Conservation (phyloP, 2,329 filamentous ascomycete species). For the Clonostachys byssicola region DNA sequence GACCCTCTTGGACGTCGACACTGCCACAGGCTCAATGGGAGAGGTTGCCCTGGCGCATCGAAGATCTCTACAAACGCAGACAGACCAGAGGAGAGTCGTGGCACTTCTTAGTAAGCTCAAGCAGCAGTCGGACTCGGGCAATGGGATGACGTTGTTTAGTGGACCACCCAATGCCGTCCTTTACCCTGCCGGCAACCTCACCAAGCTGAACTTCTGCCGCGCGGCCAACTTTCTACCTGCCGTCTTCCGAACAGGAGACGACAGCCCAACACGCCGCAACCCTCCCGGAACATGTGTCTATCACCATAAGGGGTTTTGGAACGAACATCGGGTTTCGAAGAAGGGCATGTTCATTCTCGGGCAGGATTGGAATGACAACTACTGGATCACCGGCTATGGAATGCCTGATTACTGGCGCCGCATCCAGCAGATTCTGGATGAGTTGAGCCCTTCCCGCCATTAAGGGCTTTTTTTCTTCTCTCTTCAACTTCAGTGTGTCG, state of each 20-base stretch:
- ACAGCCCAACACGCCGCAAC: conserved; percentile 5
- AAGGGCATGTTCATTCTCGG: conserved; percentile 14
- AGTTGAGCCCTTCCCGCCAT: too few relatives aligned
- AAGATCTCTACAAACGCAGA: background rate
- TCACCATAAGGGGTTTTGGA: conserved; percentile 6
- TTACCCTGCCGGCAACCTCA: background rate
- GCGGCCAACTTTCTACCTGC: background rate
- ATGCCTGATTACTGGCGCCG: too few relatives aligned
- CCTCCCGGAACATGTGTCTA: conserved; percentile 9
- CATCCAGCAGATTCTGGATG: too few relatives aligned
- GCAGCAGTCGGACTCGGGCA: background rate
- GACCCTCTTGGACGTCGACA: background rate
- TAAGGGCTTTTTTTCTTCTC: too few relatives aligned
- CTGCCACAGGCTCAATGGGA: background rate
- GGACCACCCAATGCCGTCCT: background rate
- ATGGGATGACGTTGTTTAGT: background rate
- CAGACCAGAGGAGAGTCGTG: background rate
- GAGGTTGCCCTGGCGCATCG: background rate
- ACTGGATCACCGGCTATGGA: conserved; percentile 13
- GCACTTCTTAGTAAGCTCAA: background rate
- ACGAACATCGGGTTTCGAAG: background rate
- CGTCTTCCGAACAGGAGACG: conserved; percentile 1
- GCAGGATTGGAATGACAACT: conserved; percentile 17
- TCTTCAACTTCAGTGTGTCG: too few relatives aligned
- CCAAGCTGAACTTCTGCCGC: background rate